Evolutionary conservation across 2,329 filamentous ascomycete genomes (phyloP).

Genomic region (Berkeleyomyces rouxiae): DNA sequence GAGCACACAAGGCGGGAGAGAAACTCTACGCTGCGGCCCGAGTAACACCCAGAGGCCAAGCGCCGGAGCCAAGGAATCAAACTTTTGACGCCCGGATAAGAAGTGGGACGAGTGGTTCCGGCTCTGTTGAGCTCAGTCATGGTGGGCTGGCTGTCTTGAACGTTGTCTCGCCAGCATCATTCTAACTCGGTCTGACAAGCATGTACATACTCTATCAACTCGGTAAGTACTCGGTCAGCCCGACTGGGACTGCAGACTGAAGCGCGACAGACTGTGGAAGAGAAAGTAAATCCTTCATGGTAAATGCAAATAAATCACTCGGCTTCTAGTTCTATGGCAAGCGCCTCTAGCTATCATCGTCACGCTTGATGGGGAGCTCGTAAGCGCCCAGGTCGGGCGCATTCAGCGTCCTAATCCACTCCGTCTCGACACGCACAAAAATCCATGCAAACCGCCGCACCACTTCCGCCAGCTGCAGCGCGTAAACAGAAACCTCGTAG

Average conservation of each 20-base stretch:
- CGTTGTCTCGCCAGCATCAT: background rate
- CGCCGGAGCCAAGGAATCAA: background rate
- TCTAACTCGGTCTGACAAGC: background rate
- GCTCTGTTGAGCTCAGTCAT: background rate
- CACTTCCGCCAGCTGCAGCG: slow-evolving; percentile 76
- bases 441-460: slow-evolving; percentile 90
- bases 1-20: background rate
- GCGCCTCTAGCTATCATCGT: slow-evolving; percentile 22
- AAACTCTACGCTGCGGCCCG: background rate
- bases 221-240: background rate
- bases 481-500: slow-evolving; percentile 74
- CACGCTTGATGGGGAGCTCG: slow-evolving; percentile 48
- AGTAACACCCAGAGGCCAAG: background rate
- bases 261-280: background rate
- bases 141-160: background rate
- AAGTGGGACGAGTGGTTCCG: background rate
- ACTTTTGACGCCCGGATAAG: background rate
- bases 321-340: background rate
- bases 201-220: background rate
- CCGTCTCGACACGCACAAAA: slow-evolving; percentile 86
- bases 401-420: slow-evolving; percentile 55
- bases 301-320: background rate
- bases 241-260: background rate
- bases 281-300: background rate
- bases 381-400: slow-evolving; percentile 59